Evolutionary conservation across 306 rosid genomes (phyloP), one percentile per base, ranked within the genome.

Genomic region (Arachis stenosperma): DNA sequence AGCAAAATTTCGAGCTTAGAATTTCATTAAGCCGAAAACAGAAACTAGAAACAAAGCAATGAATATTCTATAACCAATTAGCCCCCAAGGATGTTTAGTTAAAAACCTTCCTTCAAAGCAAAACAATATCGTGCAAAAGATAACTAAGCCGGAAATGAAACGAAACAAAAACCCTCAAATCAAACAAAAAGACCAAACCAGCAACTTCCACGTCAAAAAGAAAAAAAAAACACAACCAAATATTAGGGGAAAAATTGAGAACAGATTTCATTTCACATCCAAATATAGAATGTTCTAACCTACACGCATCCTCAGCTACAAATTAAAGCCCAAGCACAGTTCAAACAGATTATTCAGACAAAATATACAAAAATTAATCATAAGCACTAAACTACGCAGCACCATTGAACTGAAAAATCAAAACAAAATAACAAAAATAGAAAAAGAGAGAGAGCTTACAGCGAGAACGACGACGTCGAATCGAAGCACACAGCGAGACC

Each of bases 401-500:
- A 30, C 27, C 66, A 65, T 61, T 74, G 50, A 81, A 66, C 74
- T 9, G 61, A 63, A 72, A 51, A 12, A 51, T 3, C 0, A 48
- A 48, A 48, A 3, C 0, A 48, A 8, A 3, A 50, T 40, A 59
- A 43, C 5, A 50, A n/a, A 47, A 6, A 9, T 11, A 1, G 50
- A 2, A 46, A 46, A 5, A 70, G 6, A n/a, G 27, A 50, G 8
- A 13, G 54, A 52, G 57, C 8, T 0, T 61, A 95, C 99, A 96
- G 88, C 77, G 70, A 90, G 80, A 75, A 85, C 15, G 75, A 88
- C 75, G 71, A 84, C 55, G 67, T 82, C 71, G 46, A 89, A 65
- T 69, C 84, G 85, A 65, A 86, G 80, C 81, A 71, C 89, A 39
- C 72, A 50, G 68, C 75, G 81, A 77, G 86, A 88, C 67, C 93